Evolutionary conservation across 805 yeast genomes (phyloP), one percentile per base, ranked within the genome.

Genomic region (Candida broadrunensis): DNA sequence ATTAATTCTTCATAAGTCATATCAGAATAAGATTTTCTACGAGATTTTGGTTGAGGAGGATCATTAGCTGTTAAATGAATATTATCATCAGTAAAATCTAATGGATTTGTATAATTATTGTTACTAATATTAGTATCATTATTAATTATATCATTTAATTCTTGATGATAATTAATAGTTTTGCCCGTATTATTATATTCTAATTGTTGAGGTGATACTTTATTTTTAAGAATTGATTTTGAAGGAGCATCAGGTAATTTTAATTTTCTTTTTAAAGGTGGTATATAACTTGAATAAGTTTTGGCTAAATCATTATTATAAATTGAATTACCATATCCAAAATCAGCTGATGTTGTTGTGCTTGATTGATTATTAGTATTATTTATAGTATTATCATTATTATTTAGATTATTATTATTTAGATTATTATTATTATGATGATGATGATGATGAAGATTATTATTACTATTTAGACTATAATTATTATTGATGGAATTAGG

Each of bases 1-100:
- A 77, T 54, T 42, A 78, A 60, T 54, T 78, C 82, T 42, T 74
- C 78, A 52, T 73, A 67, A 13, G 80, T 65, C 80, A 78, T 72
- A 13, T 66, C 77, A 25, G 72, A 65, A 47, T 73, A 71, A 35
- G 76, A 70, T 48, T 76, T 73, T 40, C 77, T 57, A 20, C 75
- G 46, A 23, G 44, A 14, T 32, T 37, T 35, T 14, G 39, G 12
- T 33, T 21, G 32, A 14, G 31, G 3, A 15, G 9, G 5, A 6
- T 33, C 17, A 24, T 15, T n/a, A 5, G 35, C n/a, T 4, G 18
- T 19, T 2, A n/a, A 3, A 13, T n/a, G 5, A 2, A 27, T n/a
- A 23, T 25, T 21, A 19, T 38, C 35, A 20, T 35, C 36, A 8
- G 18, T 21, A n/a, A 42, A 25, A 25, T 18, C 29, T 7, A 13